Percentiles rank a stretch among this genome's conserved stretches.
Evolutionary conservation across 495 filamentous ascomycete genomes (phyloP).

Genomic region (Talaromyces trachyspermus): DNA sequence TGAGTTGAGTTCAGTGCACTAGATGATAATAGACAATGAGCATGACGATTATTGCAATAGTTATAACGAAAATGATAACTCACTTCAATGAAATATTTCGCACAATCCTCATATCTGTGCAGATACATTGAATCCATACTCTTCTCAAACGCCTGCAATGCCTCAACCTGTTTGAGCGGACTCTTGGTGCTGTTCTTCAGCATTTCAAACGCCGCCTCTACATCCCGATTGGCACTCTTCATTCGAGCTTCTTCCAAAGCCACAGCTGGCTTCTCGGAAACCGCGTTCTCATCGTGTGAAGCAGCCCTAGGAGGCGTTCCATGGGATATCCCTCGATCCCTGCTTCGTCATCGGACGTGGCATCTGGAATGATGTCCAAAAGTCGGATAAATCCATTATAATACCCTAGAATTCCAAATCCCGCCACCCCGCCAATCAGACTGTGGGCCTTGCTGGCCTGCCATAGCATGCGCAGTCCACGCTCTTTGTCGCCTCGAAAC

Average conservation of each 20-base stretch:
- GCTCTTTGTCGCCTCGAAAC: slow-evolving; percentile 82
- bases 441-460: slow-evolving; percentile 81
- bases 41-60: no score
- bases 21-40: slow-evolving; percentile 10
- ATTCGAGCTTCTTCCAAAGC: slow-evolving; percentile 87
- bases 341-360: slow-evolving; percentile 39
- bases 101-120: slow-evolving; percentile 63
- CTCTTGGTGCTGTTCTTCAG: slow-evolving; percentile 51
- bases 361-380: slow-evolving; percentile 74
- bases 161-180: slow-evolving; percentile 78
- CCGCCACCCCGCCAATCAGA: slow-evolving; percentile 85
- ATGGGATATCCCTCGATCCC: slow-evolving; percentile 63
- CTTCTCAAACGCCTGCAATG: slow-evolving; percentile 75
- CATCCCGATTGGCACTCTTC: slow-evolving; percentile 55
- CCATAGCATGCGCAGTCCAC: slow-evolving; percentile 83
- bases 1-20: slow-evolving; percentile 76
- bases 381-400: slow-evolving; percentile 82
- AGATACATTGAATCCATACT: slow-evolving; percentile 72
- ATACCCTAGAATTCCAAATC: slow-evolving; percentile 70
- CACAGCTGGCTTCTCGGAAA: slow-evolving; percentile 83
- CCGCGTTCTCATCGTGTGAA: slow-evolving; percentile 63
- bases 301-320: slow-evolving; percentile 57
- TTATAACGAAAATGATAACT: slow-evolving; percentile 8
- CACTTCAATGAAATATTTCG: slow-evolving; percentile 63
- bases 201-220: slow-evolving; percentile 61